Evolutionary conservation across 495 filamentous ascomycete species (phyloP), one percentile per base, ranked within the genome.

Genomic region (Cercophora newfieldiana): DNA sequence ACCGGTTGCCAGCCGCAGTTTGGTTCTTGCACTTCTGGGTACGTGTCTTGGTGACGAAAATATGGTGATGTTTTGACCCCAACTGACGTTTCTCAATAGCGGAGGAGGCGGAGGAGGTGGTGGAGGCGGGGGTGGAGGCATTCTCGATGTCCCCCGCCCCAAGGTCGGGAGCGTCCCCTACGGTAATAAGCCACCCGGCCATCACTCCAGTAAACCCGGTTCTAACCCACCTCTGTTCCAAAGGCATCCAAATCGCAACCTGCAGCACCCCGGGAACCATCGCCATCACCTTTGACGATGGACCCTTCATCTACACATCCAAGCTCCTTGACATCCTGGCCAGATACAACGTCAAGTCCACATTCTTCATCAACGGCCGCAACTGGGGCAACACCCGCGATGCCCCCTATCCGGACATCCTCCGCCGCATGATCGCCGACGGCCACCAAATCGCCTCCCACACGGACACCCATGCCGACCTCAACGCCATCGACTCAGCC

Each of bases 381-480:
- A 90, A 89, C 73, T 82, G 80, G 50, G 80, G 79, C 64, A 88
- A 89, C 67, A 85, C 68, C 66, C 51, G 24, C 25, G 4, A 37
- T 1, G 37, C 61, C 5, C 24, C 30, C 30, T 75, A 67, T 51
- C 64, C 66, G 19, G 63, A 57, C 8, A 33, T 75, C 51, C 58
- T 75, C 44, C 78, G 81, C 61, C 81, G 86, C 37, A 89, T 90
- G 86, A 70, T 83, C 22, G 68, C 71, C 48, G 84, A 82, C 28
- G 88, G 87, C 30, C 90, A 92, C 69, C 90, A 91, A 70, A 71
- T 92, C 64, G 90, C 83, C 14, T 89, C 86, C 44, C 90, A 92
- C 70, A 90, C 89, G 3, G 91, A 87, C 87, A 84, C 82, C 26
- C 90, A 91, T 70, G 78, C 85, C 63, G 85, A 89, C 74, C 80